Base-by-base conservation (phyloP, 176 grass and related monocot species). In the Rhynchospora pubera region DNA sequence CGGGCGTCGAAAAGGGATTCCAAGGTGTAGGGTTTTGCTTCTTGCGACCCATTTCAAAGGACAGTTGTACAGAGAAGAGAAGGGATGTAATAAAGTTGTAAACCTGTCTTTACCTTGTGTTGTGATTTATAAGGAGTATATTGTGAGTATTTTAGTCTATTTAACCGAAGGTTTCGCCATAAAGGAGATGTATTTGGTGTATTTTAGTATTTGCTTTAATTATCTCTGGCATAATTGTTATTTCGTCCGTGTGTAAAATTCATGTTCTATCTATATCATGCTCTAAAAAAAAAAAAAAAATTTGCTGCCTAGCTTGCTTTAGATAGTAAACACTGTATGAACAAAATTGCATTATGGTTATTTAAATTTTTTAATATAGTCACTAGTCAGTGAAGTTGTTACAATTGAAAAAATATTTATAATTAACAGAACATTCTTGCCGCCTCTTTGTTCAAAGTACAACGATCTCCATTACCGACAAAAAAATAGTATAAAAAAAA, bases 141-240 rank as follows among this genome's bases (percentile, higher is more conserved):
- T 4, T 39, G 34, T 39, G 2, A 39, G 47, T 72, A 72, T 70
- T 48, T 66, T 70, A 18, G 72, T 56, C 55, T 19, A 32, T 56
- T 77, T 30, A 22, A 77, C 72, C 72, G 55, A 56, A 77, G 48
- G 28, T 50, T 77, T 55, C 50, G 45, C 23, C 72, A 56, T 77
- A 56, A 9, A 24, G 14, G 23, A 53, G 43, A 72, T 72, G 19
- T n/a, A n/a, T n/a, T n/a, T n/a, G n/a, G n/a, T n/a, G n/a, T n/a
- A n/a, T n/a, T n/a, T n/a, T n/a, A 28, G 28, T 32, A 39, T 39
- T 4, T 39, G 4, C 34, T 5, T 39, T 39, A 39, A 39, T 39
- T 39, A 39, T 39, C 34, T 39, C 34, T 39, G 1, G 34, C 2
- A 39, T 2, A 39, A 39, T 39, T 39, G 34, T 4, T 39, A 39